Conservation (phyloP, 306 rosid species). For the Luffa aegyptiaca region DNA sequence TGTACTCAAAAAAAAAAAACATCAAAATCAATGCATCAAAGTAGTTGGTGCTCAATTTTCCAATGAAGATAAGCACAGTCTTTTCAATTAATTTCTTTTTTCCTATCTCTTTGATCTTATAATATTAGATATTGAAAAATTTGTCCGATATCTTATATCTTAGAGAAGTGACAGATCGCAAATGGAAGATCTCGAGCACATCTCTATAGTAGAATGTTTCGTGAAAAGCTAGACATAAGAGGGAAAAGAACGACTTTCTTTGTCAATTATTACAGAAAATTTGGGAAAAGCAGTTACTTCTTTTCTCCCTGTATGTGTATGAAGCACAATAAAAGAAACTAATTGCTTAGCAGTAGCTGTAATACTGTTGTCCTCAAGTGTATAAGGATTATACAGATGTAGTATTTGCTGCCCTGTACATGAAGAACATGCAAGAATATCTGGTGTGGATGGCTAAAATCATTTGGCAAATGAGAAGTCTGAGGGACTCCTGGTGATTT, state of each 20-base stretch:
- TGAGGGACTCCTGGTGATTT: constrained; percentile 13
- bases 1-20: no score
- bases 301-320: neutral
- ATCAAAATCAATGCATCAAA: neutral
- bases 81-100: neutral
- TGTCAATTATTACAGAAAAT: neutral
- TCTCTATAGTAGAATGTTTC: neutral
- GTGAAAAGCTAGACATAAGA: neutral
- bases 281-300: neutral
- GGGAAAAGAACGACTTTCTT: neutral
- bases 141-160: neutral
- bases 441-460: neutral
- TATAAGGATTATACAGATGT: neutral
- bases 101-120: neutral
- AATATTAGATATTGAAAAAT: neutral
- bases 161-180: neutral
- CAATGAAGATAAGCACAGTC: neutral
- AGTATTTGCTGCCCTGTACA: constrained; percentile 5
- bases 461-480: constrained; percentile 37
- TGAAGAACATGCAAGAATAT: neutral
- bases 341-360: neutral
- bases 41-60: constrained; percentile 1
- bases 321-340: neutral
- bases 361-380: neutral
- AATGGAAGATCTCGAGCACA: neutral